Conservation (phyloP, 257 asterid genomes). For the Ilex asprella region DNA sequence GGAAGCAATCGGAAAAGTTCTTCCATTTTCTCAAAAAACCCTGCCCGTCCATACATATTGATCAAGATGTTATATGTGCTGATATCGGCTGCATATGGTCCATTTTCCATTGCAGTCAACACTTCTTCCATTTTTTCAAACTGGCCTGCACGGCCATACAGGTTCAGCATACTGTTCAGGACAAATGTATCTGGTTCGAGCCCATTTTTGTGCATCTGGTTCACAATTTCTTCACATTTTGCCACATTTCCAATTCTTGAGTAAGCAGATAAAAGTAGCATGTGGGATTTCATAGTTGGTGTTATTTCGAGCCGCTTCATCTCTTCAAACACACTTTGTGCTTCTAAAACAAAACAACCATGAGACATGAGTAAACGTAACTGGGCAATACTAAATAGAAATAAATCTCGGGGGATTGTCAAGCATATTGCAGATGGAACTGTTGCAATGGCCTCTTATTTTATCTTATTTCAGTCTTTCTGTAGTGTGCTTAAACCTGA, state of each 20-base stretch:
- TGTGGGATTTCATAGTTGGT: conserved; percentile 82
- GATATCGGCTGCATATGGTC: conserved; percentile 46
- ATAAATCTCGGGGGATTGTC: too few relatives aligned
- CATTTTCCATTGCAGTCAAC: conserved; percentile 39
- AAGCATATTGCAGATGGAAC: too few relatives aligned
- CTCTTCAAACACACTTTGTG: conserved; percentile 69
- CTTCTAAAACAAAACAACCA: conserved; percentile 27
- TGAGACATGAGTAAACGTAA: too few relatives aligned
- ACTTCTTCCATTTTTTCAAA: conserved; percentile 72
- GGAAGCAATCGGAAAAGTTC: conserved; percentile 45
- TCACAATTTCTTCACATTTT: conserved; percentile 64
- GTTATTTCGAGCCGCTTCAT: conserved; percentile 63
- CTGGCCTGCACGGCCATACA: conserved; percentile 76
- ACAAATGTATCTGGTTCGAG: conserved; percentile 59
- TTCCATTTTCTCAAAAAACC: conserved; percentile 68
- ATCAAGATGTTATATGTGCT: conserved; percentile 79
- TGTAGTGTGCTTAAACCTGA: too few relatives aligned
- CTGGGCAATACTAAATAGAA: too few relatives aligned
- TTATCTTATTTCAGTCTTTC: too few relatives aligned
- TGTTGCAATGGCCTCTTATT: too few relatives aligned
- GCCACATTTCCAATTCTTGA: conserved; percentile 48
- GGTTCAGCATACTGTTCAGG: conserved; percentile 61
- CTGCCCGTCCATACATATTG: conserved; percentile 64
- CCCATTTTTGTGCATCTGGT: conserved; percentile 48
- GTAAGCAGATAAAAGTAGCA: conserved; percentile 70